These are phyloP conservation scores for Scheffersomyces quercinus DNA, from an alignment of 1,139 yeast genomes.

Conservation along the genomic window DNA sequence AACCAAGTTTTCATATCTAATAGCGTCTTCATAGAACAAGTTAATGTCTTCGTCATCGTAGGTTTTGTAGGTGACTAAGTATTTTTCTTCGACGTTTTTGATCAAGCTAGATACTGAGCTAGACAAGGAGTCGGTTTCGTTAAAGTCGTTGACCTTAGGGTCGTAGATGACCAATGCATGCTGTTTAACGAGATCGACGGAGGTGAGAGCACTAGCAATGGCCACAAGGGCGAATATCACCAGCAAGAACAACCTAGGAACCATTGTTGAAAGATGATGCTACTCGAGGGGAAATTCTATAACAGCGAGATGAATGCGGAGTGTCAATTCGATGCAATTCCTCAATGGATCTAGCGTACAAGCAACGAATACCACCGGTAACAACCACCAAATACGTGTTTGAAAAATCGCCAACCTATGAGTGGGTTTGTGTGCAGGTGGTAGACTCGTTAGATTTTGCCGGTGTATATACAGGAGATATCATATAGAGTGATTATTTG, in stretches of 20 bases:
- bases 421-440: no score
- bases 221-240: conserved; percentile 7
- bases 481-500: no score
- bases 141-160: conserved; percentile 24
- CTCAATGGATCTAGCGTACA: no score
- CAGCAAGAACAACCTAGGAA: neutral
- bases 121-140: conserved; percentile 15
- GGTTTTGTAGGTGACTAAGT: conserved; percentile 24
- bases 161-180: conserved; percentile 36
- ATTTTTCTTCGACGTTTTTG: conserved; percentile 20
- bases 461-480: no score
- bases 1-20: conserved; percentile 32
- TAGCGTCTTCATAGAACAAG: conserved; percentile 25
- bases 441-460: no score
- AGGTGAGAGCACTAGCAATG: conserved; percentile 2
- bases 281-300: neutral
- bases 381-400: no score
- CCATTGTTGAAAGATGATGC: neutral
- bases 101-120: conserved; percentile 22
- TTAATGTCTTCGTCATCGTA: conserved; percentile 29
- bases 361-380: no score
- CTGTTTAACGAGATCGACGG: conserved; percentile 2
- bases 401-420: no score
- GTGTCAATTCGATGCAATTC: neutral
- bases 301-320: neutral